A percentile compares a stretch with the other conserved stretches of the same genome.
Evolutionary conservation across 495 filamentous ascomycete species (phyloP).

Genomic region (Penicillium ochrochloron): DNA sequence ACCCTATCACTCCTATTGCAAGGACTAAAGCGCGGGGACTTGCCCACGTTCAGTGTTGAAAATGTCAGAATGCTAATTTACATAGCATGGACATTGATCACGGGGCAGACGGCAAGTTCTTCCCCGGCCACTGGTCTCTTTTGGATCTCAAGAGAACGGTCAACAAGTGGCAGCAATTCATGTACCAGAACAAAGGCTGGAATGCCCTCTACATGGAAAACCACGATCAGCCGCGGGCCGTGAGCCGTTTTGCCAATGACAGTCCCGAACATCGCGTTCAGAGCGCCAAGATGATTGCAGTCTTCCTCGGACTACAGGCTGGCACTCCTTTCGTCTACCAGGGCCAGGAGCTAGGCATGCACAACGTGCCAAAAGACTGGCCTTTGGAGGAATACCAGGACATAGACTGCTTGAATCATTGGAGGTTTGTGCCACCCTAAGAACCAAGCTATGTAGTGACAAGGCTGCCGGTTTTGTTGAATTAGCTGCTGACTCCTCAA

Average conservation of each 20-base stretch:
- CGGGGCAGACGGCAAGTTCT: conserved; percentile 32
- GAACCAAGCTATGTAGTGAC: not conserved
- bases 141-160: conserved; percentile 54
- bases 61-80: not conserved
- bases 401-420: conserved; percentile 7
- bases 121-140: conserved; percentile 46
- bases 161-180: conserved; percentile 36
- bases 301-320: conserved; percentile 55
- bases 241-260: conserved; percentile 35
- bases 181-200: conserved; percentile 50
- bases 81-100: conserved; percentile 9
- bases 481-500: not conserved
- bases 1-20: not conserved
- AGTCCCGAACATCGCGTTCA: conserved; percentile 32
- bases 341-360: conserved; percentile 64
- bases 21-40: too few species aligned
- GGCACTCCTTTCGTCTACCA: conserved; percentile 73
- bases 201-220: conserved; percentile 65
- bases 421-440: conserved; percentile 2
- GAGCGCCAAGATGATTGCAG: conserved; percentile 61
- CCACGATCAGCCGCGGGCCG: conserved; percentile 59
- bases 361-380: conserved; percentile 8
- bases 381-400: conserved; percentile 3
- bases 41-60: not conserved
- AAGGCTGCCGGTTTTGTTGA: not conserved